Base-by-base conservation (phyloP, 805 yeast genomes). In the Wickerhamiella sergipiensis region DNA sequence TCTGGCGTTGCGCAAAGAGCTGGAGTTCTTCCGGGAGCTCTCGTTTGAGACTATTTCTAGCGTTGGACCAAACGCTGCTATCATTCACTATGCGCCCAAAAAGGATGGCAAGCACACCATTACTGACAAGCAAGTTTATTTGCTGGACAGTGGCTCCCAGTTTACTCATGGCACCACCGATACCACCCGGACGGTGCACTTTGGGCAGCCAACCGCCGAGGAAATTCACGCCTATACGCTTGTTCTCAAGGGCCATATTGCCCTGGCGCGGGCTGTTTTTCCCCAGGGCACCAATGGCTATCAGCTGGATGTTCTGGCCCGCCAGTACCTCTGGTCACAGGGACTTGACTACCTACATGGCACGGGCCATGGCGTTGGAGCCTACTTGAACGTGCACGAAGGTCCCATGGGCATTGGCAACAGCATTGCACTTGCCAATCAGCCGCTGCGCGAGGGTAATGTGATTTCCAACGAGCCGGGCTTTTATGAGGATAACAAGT, bases 341-440 rank as follows among this genome's bases (percentile, higher is more conserved):
- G 97, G 97, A 0, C 70, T 86, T 47, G 92, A 85, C 64, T 92
- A 85, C 64, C 78, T 81, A 55, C 98, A 92, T 66, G 97, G 98
- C 9, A 87, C 97, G 0, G 96, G 97, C 1, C 98, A 92, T 66
- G 98, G 98, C 4, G 84, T 92, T n/a, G 97, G 96, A 1, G 75
- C 89, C 19, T 90, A 75, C 63, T 78, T 94, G 45, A 83, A 83
- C 64, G 97, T 92, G 17, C 98, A 92, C 64, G 96, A 94, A 62
- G 92, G 94, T 0, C 97, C 97, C 1, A 75, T 90, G 50, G 95
- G 89, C 15, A 79, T 92, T 53, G 85, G 59, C n/a, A 52, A 53
- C 50, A 22, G 54, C 23, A 10, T 33, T 12, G 57, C 55, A 83
- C 71, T 73, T 59, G 67, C 71, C 33, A 71, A 76, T 9, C 75